phyloP scores from a whole-genome alignment of 345 rosid species.

The Erucastrum elatum region DNA sequence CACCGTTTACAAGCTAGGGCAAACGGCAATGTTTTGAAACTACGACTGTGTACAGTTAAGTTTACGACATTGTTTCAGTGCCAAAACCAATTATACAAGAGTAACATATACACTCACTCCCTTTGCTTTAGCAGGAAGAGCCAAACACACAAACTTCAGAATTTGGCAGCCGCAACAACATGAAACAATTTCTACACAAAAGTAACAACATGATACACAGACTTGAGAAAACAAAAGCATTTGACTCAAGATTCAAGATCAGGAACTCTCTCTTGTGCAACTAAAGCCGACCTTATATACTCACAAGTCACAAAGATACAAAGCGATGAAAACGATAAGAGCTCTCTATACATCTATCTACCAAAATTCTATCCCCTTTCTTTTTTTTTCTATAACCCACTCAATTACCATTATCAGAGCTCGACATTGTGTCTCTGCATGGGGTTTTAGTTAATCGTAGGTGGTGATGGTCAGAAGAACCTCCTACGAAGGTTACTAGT shows the following conservation, averaged over 20 bases:
- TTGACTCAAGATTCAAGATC: neutral
- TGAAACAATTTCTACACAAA: neutral
- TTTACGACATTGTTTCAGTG: too few relatives aligned
- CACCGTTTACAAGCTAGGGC: too few relatives aligned
- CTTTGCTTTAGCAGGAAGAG: too few relatives aligned
- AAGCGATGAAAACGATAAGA: slow-evolving; percentile 4
- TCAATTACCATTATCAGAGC: slow-evolving; percentile 6
- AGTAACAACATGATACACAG: slow-evolving; percentile 2
- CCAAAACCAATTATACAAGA: too few relatives aligned
- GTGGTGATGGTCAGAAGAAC: slow-evolving; percentile 52
- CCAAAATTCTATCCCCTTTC: slow-evolving; percentile 33
- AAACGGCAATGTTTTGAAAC: too few relatives aligned
- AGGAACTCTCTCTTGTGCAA: slow-evolving; percentile 16
- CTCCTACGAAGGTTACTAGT: slow-evolving; percentile 84
- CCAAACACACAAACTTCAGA: neutral
- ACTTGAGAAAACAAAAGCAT: neutral
- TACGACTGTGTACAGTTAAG: too few relatives aligned
- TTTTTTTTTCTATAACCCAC: neutral
- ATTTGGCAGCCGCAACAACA: neutral
- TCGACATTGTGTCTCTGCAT: neutral
- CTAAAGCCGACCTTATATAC: slow-evolving; percentile 20
- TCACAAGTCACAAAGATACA: neutral
- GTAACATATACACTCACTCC: too few relatives aligned
- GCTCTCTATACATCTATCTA: slow-evolving; percentile 38
- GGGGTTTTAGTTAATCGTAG: slow-evolving; percentile 15